These are phyloP conservation scores for Kazachstania sp. DNA, from an alignment of 1,139 yeast species.

Conservation along the genomic window DNA sequence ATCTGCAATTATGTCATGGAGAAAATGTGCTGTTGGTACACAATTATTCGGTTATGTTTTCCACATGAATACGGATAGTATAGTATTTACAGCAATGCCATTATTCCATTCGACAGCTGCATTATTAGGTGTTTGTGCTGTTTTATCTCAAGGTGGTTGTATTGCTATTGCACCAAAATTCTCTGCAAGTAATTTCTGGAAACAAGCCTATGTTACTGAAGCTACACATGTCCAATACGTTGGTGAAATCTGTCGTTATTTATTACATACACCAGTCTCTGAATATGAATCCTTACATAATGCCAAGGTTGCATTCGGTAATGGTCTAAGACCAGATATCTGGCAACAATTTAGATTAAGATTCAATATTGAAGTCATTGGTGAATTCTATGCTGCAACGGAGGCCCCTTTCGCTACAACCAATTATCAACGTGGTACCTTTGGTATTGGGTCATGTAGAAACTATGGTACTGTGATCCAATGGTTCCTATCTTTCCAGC, in stretches of 20 bases:
- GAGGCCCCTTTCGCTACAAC: conserved; percentile 92
- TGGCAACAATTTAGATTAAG: conserved; percentile 76
- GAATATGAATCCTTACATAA: conserved; percentile 60
- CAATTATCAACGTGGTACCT: conserved; percentile 66
- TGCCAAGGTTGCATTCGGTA: conserved; percentile 75
- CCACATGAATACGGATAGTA: conserved; percentile 46
- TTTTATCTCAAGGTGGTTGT: conserved; percentile 62
- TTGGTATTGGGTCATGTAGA: conserved; percentile 85
- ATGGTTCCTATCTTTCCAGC: conserved; percentile 46
- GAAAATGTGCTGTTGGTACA: conserved; percentile 65
- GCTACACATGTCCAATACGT: conserved; percentile 89
- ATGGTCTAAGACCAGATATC: conserved; percentile 87
- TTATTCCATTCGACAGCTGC: conserved; percentile 93
- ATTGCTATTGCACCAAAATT: conserved; percentile 76
- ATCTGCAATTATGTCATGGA: conserved; percentile 91
- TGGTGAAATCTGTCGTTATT: conserved; percentile 90
- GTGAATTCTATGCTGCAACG: conserved; percentile 91
- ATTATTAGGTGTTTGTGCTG: conserved; percentile 72
- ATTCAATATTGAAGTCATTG: conserved; percentile 66
- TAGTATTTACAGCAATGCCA: conserved; percentile 89
- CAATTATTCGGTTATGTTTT: conserved; percentile 62
- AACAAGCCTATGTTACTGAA: conserved; percentile 61
- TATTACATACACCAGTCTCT: conserved; percentile 54
- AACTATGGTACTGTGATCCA: conserved; percentile 65
- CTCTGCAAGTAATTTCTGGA: conserved; percentile 83